A percentile compares a stretch with the other conserved stretches of the same genome.
phyloP scores from a whole-genome alignment of 441 rosid species.

The Sinapis alba region DNA sequence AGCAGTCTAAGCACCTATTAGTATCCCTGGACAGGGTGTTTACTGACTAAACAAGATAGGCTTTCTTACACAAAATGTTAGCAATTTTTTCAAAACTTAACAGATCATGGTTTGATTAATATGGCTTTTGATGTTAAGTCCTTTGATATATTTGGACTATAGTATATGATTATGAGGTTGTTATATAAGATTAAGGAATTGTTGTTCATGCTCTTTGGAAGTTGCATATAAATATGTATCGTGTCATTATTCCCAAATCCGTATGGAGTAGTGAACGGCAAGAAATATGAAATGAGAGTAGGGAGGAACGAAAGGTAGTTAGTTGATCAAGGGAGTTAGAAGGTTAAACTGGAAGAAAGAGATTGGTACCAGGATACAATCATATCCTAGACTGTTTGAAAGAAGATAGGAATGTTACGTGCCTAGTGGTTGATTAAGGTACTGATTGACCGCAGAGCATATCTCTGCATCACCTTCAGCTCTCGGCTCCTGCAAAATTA shows the following conservation, averaged over 20 bases:
- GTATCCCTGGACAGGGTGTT: background rate
- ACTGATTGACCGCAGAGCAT: constrained; percentile 70
- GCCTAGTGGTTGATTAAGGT: constrained; percentile 84
- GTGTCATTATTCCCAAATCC: background rate
- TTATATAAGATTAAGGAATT: too few species aligned
- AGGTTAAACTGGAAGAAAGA: background rate
- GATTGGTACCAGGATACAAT: background rate
- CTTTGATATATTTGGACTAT: too few species aligned
- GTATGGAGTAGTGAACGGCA: background rate
- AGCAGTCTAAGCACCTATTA: background rate
- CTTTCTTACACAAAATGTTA: too few species aligned
- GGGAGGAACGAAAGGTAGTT: constrained; percentile 3
- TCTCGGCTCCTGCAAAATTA: constrained; percentile 67
- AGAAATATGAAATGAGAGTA: background rate
- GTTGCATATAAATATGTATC: background rate
- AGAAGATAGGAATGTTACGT: constrained; percentile 33
- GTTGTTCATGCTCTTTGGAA: constrained; percentile 11
- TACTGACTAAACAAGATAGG: too few species aligned
- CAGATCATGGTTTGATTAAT: too few species aligned
- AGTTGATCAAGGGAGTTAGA: background rate
- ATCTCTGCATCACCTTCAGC: constrained; percentile 71
- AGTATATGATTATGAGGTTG: too few species aligned
- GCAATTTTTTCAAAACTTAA: too few species aligned
- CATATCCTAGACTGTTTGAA: constrained; percentile 7
- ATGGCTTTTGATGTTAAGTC: too few species aligned